Base-by-base conservation (phyloP, 805 yeast genomes). In the Ogataea siamensis region DNA sequence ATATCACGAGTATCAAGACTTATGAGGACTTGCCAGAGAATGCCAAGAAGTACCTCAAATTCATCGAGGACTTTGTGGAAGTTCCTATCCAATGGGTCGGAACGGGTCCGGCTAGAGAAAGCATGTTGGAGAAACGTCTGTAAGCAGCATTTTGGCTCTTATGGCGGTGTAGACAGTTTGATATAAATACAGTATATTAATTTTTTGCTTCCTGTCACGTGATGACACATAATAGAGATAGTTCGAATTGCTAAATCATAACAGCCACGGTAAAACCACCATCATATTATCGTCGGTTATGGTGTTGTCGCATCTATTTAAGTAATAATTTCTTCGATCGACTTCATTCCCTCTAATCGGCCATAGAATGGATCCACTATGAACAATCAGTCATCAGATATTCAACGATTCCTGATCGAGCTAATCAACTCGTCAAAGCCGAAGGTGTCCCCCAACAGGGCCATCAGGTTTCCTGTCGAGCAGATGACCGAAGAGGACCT, bases 31-130 rank as follows among this genome's bases (percentile, higher is more conserved):
- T 93, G 58, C 99, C 99, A 32, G 80, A 72, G 60, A 83, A 86
- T 53, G 96, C 98, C 32, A 77, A 85, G 70, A 76, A 75, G 49
- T 93, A 93, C 67, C 73, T 93, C 65, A 71, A 75, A 51, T 93
- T 66, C 63, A 91, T 93, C 57, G 98, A 88, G 67, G 82, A 87
- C 47, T 89, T 74, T 57, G 71, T 89, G 46, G 73, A 74, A 33
- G 91, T 87, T 42, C 95, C 95, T 40, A 75, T 93, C 47, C 84
- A 83, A 63, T 93, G 97, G 97, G 93, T 93, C 46, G 99, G 99
- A 61, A 93, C 95, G 41, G 99, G 99, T 47, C 97, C 99, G 47
- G 95, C 87, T 37, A 85, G 98, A 70, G 95, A 84, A 40, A 80
- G 89, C 24, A 89, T 88, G 96, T 73, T 88, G 53, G 79, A 77